Percentiles rank a stretch among this genome's conserved stretches.
These are phyloP conservation scores for Aspergillus leporis DNA, from an alignment of 495 filamentous ascomycete genomes.

Conservation along the genomic window DNA sequence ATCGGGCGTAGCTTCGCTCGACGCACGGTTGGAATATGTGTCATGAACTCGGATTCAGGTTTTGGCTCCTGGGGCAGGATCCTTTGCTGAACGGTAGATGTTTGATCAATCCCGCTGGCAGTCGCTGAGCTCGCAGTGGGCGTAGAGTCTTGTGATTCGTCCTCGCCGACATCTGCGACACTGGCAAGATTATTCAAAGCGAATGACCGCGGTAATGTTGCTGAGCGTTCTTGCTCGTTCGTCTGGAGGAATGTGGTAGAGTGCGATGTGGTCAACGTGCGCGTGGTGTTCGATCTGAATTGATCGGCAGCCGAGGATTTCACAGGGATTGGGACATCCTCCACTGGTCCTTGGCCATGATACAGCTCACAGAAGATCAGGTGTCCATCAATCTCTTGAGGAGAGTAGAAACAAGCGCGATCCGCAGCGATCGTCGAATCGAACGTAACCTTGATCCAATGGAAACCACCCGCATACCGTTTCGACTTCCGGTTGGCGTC, in stretches of 20 bases:
- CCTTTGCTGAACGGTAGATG: constrained; percentile 38
- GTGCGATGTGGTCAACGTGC: constrained; percentile 39
- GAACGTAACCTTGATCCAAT: constrained; percentile 94
- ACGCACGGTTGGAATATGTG: constrained; percentile 51
- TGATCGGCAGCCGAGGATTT: constrained; percentile 36
- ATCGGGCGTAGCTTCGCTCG: constrained; percentile 52
- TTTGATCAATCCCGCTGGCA: constrained; percentile 52
- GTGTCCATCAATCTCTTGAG: constrained; percentile 74
- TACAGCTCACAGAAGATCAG: constrained; percentile 78
- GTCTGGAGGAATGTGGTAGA: constrained; percentile 41
- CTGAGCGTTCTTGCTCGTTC: constrained; percentile 34
- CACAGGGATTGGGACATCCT: constrained; percentile 60
- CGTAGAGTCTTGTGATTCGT: constrained; percentile 36
- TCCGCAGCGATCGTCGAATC: constrained; percentile 79
- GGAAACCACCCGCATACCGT: constrained; percentile 70
- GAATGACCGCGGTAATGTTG: constrained; percentile 50
- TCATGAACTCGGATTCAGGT: constrained; percentile 51
- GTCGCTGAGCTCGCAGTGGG: constrained; percentile 62
- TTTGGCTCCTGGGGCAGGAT: constrained; percentile 28
- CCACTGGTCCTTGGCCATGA: constrained; percentile 64
- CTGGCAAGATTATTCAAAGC: constrained; percentile 42
- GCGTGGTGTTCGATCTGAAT: constrained; percentile 28
- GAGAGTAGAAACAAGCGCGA: constrained; percentile 70
- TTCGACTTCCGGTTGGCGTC: constrained; percentile 75
- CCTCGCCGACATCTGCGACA: constrained; percentile 32